These are phyloP conservation scores for Hypomontagnella monticulosa DNA, from an alignment of 495 filamentous ascomycete species.

Conservation along the genomic window DNA sequence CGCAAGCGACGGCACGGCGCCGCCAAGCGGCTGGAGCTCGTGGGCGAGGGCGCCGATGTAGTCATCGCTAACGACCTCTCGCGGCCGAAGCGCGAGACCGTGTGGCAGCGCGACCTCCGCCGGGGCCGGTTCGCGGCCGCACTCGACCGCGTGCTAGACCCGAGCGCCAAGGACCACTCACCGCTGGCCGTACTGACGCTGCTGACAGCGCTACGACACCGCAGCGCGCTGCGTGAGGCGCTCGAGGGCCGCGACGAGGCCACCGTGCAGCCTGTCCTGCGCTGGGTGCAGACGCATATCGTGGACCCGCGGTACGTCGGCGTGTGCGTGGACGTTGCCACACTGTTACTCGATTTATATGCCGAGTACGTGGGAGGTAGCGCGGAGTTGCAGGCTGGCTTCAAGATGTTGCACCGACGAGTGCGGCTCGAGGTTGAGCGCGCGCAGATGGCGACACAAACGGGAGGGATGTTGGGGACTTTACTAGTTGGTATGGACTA, in stretches of 20 bases:
- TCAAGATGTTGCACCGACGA: constrained; percentile 69
- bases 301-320: constrained; percentile 79
- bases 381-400: constrained; percentile 71
- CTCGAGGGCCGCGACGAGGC: constrained; percentile 84
- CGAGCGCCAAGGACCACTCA: constrained; percentile 55
- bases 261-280: constrained; percentile 80
- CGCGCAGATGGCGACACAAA: constrained; percentile 79
- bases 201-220: constrained; percentile 77
- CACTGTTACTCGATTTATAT: constrained; percentile 87
- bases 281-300: constrained; percentile 83
- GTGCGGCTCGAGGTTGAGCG: constrained; percentile 82
- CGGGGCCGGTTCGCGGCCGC: constrained; percentile 79
- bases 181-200: constrained; percentile 71
- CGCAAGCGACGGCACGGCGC: constrained; percentile 75
- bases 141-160: constrained; percentile 78
- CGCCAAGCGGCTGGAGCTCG: constrained; percentile 80
- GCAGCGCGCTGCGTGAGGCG: constrained; percentile 84
- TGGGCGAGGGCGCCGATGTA: constrained; percentile 86
- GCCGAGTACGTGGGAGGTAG: constrained; percentile 79
- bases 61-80: constrained; percentile 73
- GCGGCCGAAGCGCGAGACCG: constrained; percentile 66
- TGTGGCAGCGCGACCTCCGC: constrained; percentile 83
- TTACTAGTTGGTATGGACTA: constrained; percentile 58
- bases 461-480: constrained; percentile 86
- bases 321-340: constrained; percentile 79